phyloP scores from a whole-genome alignment of 257 asterid genomes.

The Solanum pennellii region DNA sequence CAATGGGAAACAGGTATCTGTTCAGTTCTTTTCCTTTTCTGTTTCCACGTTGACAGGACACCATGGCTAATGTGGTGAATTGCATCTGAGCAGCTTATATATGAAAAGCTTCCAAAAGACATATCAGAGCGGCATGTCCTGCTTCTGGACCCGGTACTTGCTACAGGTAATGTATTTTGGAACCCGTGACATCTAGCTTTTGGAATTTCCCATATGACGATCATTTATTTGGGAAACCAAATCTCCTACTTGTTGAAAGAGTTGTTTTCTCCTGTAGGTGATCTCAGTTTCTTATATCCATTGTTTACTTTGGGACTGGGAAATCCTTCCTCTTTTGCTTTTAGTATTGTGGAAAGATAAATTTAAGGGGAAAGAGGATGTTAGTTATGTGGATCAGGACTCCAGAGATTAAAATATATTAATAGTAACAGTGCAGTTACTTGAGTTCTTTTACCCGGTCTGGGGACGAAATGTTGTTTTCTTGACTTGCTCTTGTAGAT shows the following conservation, averaged over 20 bases:
- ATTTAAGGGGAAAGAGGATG: background rate
- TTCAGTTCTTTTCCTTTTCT: slow-evolving; percentile 2
- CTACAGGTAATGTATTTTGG: slow-evolving; percentile 54
- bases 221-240: background rate
- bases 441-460: background rate
- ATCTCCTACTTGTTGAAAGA: background rate
- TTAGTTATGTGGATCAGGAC: background rate
- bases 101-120: slow-evolving; percentile 92
- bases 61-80: background rate
- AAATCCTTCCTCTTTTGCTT: background rate
- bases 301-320: background rate
- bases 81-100: slow-evolving; percentile 61
- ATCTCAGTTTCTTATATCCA: background rate
- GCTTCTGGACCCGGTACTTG: slow-evolving; percentile 96
- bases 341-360: background rate
- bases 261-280: background rate
- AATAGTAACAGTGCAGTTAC: background rate
- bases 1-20: slow-evolving; percentile 80
- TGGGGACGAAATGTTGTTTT: background rate
- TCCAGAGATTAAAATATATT: background rate
- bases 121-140: slow-evolving; percentile 91
- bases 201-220: background rate
- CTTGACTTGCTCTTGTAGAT: background rate
- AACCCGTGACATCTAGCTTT: background rate
- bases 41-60: background rate